phyloP scores from a whole-genome alignment of 1,284 basidiomycete species.

The Porodaedalea pini region DNA sequence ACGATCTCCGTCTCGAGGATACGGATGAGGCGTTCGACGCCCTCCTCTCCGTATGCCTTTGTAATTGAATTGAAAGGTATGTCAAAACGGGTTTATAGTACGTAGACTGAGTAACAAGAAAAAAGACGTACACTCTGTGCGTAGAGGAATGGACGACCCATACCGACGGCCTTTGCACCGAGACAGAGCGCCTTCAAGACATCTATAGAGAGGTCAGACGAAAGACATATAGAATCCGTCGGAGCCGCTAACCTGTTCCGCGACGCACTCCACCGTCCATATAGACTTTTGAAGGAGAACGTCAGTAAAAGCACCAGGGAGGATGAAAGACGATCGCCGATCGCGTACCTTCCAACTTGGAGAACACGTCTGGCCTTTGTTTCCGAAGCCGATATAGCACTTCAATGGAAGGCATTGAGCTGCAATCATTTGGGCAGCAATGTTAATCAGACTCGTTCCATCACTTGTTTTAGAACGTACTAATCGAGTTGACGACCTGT shows the following conservation, averaged over 20 bases:
- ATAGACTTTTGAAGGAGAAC: slow-evolving; percentile 53
- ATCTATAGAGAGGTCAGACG: slow-evolving; percentile 40
- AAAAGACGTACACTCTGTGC: slow-evolving; percentile 69
- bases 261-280: slow-evolving; percentile 86
- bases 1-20: slow-evolving; percentile 82
- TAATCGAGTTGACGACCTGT: slow-evolving; percentile 79
- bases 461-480: slow-evolving; percentile 38
- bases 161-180: slow-evolving; percentile 85
- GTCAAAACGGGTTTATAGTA: slow-evolving; percentile 15
- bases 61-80: slow-evolving; percentile 9
- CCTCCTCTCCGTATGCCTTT: slow-evolving; percentile 83
- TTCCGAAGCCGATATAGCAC: slow-evolving; percentile 71
- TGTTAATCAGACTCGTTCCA: neutral
- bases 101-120: slow-evolving; percentile 1
- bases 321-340: neutral
- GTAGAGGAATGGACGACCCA: slow-evolving; percentile 89
- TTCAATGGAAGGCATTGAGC: slow-evolving; percentile 70
- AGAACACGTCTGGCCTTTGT: slow-evolving; percentile 73
- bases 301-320: neutral
- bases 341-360: slow-evolving; percentile 57
- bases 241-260: slow-evolving; percentile 60
- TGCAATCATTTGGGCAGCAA: slow-evolving; percentile 27
- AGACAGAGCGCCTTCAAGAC: slow-evolving; percentile 89
- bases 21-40: slow-evolving; percentile 70
- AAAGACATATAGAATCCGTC: neutral